Evolutionary conservation across 441 rosid genomes (phyloP).

Genomic region (Bruguiera hainesii): DNA sequence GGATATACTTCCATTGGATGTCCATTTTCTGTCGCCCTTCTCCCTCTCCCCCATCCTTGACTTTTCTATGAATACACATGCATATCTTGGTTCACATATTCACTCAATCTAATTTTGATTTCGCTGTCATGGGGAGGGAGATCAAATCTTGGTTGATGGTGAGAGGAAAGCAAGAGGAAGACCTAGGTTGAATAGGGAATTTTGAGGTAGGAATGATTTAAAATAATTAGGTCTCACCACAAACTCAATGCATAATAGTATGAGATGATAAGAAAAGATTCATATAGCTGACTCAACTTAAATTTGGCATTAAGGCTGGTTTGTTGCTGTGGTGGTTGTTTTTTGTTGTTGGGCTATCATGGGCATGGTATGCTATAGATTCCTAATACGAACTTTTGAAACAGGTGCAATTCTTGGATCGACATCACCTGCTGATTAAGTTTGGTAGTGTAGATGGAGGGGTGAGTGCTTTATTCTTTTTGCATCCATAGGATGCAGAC

Average conservation of each 20-base stretch:
- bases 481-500: conserved; percentile 1
- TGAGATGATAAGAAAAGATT: too few species aligned
- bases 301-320: too few species aligned
- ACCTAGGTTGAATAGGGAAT: too few species aligned
- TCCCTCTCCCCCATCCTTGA: neutral
- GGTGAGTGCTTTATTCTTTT: conserved; percentile 47
- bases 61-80: neutral
- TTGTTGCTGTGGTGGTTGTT: neutral
- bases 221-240: too few species aligned
- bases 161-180: too few species aligned
- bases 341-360: neutral
- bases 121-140: too few species aligned
- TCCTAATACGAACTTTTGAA: conserved; percentile 19
- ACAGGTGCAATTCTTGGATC: conserved; percentile 96
- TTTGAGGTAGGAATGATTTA: too few species aligned
- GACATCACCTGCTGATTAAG: conserved; percentile 87
- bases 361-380: conserved; percentile 10
- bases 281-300: too few species aligned
- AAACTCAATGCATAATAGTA: too few species aligned
- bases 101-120: too few species aligned
- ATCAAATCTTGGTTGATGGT: too few species aligned
- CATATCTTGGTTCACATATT: too few species aligned
- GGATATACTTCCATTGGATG: neutral
- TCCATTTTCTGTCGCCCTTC: neutral
- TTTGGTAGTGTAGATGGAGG: conserved; percentile 95